A percentile compares a stretch with the other conserved stretches of the same genome.
These are phyloP conservation scores for Arbutus unedo DNA, from an alignment of 148 eudicot genomes.

Conservation along the genomic window DNA sequence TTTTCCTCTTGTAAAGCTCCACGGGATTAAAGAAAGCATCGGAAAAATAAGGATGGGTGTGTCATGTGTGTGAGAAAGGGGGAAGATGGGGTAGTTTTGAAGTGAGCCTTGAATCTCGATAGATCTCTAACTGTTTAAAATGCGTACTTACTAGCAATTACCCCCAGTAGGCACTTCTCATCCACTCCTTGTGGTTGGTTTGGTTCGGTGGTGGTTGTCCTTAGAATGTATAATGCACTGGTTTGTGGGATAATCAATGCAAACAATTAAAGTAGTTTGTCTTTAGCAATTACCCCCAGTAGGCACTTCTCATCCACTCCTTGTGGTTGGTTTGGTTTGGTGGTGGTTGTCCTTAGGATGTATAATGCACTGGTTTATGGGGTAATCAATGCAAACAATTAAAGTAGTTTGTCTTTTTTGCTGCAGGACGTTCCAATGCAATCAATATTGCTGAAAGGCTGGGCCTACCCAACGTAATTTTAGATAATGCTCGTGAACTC, in stretches of 20 bases:
- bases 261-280: neutral
- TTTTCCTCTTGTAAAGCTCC: neutral
- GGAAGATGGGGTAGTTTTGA: neutral
- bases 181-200: neutral
- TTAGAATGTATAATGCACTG: neutral
- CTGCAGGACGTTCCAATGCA: constrained; percentile 95
- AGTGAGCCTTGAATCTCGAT: neutral
- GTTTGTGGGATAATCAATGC: neutral
- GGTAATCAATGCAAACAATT: neutral
- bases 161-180: neutral
- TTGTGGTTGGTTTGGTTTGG: neutral
- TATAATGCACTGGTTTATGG: neutral
- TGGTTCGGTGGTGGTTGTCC: neutral
- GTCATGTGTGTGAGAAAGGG: neutral
- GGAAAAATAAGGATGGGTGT: neutral
- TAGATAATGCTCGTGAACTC: constrained; percentile 64
- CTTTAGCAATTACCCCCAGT: neutral
- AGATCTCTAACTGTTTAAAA: neutral
- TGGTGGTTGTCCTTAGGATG: neutral
- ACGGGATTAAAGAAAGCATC: neutral
- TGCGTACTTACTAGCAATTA: neutral
- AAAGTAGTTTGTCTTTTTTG: neutral
- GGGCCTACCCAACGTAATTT: constrained; percentile 56
- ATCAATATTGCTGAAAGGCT: constrained; percentile 92
- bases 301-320: neutral